Base-by-base conservation (phyloP, 2,329 filamentous ascomycete genomes). In the Aspergillus unguis region DNA sequence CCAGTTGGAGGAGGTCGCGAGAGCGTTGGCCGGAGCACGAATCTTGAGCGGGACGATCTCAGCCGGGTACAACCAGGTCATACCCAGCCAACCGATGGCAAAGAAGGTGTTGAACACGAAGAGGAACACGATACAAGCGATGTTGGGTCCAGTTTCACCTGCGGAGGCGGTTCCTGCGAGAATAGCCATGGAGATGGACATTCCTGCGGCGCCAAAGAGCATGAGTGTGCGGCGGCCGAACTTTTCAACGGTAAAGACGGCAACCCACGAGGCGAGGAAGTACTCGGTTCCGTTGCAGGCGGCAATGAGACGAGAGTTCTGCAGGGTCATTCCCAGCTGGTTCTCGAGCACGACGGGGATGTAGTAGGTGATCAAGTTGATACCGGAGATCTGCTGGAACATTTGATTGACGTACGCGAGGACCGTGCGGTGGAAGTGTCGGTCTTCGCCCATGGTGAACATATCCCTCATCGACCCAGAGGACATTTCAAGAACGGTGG, bases 21-120 rank as follows among this genome's bases (percentile, higher is more conserved):
- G 70, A 1, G 85, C 85, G 62, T 86, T 86, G 45, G 82, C 82
- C 10, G 82, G 82, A 10, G 80, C 83, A 55, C 83, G 78, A 44
- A 83, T 85, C 54, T 78, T 75, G 54, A 85, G 68, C 29, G 83
- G 67, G 52, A 79, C 78, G 58, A 79, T 72, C 54, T 79, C 79
- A 38, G 78, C 75, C 0, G 76, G 70, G 49, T 71, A 69, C 27
- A 70, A 44, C 83, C 82, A 87, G 1, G 83, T 83, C 52, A 85
- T 77, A 10, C 82, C 82, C 4, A 85, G 66, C 82, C 82, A 85
- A 0, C 81, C 85, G 0, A 84, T 80, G 25, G 83, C 85, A 55
- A 86, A 87, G 56, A 83, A 85, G 1, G 83, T 84, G 58, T 86
- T 86, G 70, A 86, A 87, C 3, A 83, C 80, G 66, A 87, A 87